Base-by-base conservation (phyloP, 2,329 filamentous ascomycete genomes). In the Clathrospora elynae region DNA sequence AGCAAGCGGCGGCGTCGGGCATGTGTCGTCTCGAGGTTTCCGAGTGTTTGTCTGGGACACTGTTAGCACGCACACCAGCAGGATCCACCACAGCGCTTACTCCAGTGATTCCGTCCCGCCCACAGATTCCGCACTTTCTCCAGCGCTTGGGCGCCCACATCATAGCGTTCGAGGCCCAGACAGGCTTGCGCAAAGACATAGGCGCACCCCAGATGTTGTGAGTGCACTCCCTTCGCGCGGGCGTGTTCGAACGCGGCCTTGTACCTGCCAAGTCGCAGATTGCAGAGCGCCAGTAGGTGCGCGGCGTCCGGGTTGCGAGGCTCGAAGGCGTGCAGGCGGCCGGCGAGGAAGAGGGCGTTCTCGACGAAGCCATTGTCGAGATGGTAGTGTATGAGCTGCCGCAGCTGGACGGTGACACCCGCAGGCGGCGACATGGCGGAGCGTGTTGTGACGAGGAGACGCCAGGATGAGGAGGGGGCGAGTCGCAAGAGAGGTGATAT, bases 101-200 rank as follows among this genome's bases (percentile, higher is more conserved):
- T 92, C 75, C 91, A 85, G 65, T 82, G 84, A 59, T 84, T 89
- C 62, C 84, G 87, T 37, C 82, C 82, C 31, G 77, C 73, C 91
- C 93, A 97, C 14, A 85, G 72, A n/a, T 76, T 74, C 66, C 83
- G 86, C 32, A 87, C 84, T 67, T 90, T 91, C 59, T 99, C 93
- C 62, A 99, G 73, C 5, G 89, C 90, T 8, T 81, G 78, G 40
- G 92, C 86, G 17, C 93, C 93, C 59, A 95, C 89, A 47, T 86
- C 84, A 67, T 86, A 85, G 51, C 84, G 83, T 46, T 88, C 90
- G 43, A 97, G 74, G 30, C 83, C 82, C 47, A 96, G 73, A 64
- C 90, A 97, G 25, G 90, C 84, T 65, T 96, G 90, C 37, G 92
- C 92, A 75, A 91, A 96, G 31, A 96, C 80, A 73, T 92, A 97